These are phyloP conservation scores for Aspergillus persii DNA, from an alignment of 2,329 filamentous ascomycete genomes.

Conservation along the genomic window DNA sequence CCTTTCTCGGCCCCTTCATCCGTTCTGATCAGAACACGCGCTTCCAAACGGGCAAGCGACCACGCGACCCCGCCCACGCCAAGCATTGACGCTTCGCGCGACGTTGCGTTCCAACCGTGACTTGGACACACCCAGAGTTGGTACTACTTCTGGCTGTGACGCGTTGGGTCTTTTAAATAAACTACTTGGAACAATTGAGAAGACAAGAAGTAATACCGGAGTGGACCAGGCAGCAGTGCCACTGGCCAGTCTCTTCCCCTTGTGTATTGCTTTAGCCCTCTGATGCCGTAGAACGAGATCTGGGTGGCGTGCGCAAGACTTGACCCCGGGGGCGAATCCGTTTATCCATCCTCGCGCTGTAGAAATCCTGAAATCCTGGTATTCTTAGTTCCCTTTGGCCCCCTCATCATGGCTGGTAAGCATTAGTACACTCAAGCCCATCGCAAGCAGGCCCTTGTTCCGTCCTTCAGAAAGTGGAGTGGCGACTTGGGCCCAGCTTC, in stretches of 20 bases:
- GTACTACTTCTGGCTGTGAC: constrained; percentile 16
- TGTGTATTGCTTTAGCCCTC: constrained; percentile 42
- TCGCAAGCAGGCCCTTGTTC: constrained; percentile 6
- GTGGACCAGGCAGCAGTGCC: constrained; percentile 29
- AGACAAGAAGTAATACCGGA: constrained; percentile 33
- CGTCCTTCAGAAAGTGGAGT: not conserved
- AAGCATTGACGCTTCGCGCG: constrained; percentile 26
- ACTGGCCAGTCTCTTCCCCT: constrained; percentile 31
- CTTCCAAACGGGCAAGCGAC: constrained; percentile 3
- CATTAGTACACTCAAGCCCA: constrained; percentile 36
- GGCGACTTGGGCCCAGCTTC: constrained; percentile 9
- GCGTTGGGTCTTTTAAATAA: constrained; percentile 19
- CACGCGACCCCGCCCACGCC: constrained; percentile 32
- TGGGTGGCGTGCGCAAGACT: constrained; percentile 25
- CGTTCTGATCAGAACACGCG: not conserved
- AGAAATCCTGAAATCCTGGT: constrained; percentile 33
- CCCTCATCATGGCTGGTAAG: constrained; percentile 61
- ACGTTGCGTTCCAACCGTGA: constrained; percentile 21
- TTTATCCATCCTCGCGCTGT: constrained; percentile 32
- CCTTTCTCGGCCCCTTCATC: not conserved
- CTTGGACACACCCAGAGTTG: constrained; percentile 13
- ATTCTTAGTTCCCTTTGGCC: constrained; percentile 18
- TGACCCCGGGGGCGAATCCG: constrained; percentile 14
- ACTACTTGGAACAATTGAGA: constrained; percentile 21
- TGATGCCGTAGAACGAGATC: constrained; percentile 42